Percentiles rank a stretch among this genome's conserved stretches.
These are phyloP conservation scores for Marchantia paleacea DNA, from an alignment of 225 moss, liverwort and hornwort species.

Conservation along the genomic window DNA sequence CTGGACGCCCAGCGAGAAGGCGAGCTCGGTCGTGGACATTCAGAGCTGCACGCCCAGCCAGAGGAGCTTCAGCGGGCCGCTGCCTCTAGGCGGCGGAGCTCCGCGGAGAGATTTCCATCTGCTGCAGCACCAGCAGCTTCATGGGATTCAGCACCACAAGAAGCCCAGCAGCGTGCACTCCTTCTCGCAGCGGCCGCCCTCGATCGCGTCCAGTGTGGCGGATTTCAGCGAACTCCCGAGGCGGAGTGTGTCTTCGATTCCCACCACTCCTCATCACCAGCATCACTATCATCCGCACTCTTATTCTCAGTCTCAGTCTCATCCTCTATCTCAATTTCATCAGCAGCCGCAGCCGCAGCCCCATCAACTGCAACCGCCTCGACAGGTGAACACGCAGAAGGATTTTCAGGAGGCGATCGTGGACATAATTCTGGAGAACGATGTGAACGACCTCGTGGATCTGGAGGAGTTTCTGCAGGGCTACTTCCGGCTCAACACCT, in stretches of 20 bases:
- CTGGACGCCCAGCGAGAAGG: constrained; percentile 27
- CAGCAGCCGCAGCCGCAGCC: no score
- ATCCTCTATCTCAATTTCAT: neutral
- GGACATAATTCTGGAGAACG: constrained; percentile 46
- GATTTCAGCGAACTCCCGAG: constrained; percentile 1
- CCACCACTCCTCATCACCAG: neutral
- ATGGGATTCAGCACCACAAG: neutral
- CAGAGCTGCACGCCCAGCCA: constrained; percentile 8
- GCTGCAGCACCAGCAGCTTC: no score
- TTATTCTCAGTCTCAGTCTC: neutral
- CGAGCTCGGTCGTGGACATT: constrained; percentile 10
- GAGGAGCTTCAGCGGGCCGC: constrained; percentile 20
- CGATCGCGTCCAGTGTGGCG: constrained; percentile 4
- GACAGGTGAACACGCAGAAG: constrained; percentile 20
- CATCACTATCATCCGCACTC: neutral
- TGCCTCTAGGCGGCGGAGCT: constrained; percentile 17
- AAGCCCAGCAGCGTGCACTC: constrained; percentile 13
- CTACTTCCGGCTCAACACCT: constrained; percentile 36
- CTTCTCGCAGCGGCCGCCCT: constrained; percentile 15
- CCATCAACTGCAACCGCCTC: neutral
- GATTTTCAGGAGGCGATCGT: constrained; percentile 48
- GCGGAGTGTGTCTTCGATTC: constrained; percentile 6
- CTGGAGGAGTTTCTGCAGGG: constrained; percentile 47
- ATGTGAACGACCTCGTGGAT: constrained; percentile 40
- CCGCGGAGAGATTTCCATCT: constrained; percentile 1